Evolutionary conservation across 768 basidiomycete genomes (phyloP).

Genomic region (Naganishia kalamii): DNA sequence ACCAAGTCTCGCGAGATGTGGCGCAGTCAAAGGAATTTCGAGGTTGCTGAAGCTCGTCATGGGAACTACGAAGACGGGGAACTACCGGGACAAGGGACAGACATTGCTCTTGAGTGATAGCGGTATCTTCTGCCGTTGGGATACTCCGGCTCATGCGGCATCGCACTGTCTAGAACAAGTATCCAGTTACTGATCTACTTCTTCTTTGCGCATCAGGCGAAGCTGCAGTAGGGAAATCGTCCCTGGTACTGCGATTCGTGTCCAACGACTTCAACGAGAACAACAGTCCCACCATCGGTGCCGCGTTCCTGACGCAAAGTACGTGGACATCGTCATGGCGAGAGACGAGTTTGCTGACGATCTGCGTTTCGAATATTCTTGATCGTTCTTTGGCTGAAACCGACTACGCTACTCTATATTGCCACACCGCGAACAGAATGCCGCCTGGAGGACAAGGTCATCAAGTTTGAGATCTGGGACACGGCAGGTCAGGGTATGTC

Average conservation of each 20-base stretch:
- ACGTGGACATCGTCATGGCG: constrained; percentile 16
- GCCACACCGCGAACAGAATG: constrained; percentile 33
- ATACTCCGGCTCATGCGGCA: too few relatives aligned
- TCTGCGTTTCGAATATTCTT: not conserved
- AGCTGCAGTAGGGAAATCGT: constrained; percentile 97
- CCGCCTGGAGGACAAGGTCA: constrained; percentile 60
- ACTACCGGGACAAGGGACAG: too few relatives aligned
- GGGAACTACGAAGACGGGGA: too few relatives aligned
- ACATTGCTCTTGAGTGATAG: too few relatives aligned
- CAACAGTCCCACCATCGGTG: constrained; percentile 97
- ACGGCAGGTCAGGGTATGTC: constrained; percentile 46
- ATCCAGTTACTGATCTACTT: constrained; percentile 17
- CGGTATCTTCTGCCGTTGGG: too few relatives aligned
- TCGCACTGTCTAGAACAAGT: too few relatives aligned
- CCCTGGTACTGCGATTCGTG: constrained; percentile 95
- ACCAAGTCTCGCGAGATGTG: too few relatives aligned
- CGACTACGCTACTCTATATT: not conserved
- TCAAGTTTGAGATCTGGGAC: constrained; percentile 72
- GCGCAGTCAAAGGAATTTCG: too few relatives aligned
- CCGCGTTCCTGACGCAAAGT: constrained; percentile 60
- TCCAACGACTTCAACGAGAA: constrained; percentile 98
- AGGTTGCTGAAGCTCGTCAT: too few relatives aligned
- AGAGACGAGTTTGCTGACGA: not conserved
- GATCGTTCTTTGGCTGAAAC: not conserved
- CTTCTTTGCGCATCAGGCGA: constrained; percentile 60